Evolutionary conservation across 176 grass and related monocot species (phyloP), one percentile per base, ranked within the genome.

Genomic region (Triticum timopheevii): DNA sequence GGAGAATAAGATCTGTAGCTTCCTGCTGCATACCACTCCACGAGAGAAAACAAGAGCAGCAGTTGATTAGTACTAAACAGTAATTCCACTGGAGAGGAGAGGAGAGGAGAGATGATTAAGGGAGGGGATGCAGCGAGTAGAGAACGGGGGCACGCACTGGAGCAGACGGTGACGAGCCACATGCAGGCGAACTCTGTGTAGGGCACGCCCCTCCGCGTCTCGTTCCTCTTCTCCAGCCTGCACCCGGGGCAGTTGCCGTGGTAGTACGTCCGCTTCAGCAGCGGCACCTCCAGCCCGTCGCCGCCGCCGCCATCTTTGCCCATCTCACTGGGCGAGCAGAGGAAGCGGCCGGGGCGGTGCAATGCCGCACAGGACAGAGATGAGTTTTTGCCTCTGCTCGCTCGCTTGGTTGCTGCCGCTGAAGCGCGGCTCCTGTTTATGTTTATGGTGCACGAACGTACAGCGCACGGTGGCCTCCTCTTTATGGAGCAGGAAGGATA

Each of bases 161-260:
- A 85, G 77, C 84, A 85, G 40, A 94, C 34, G 74, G 84, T 89
- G 77, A 94, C 35, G 56, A 94, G 69, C 92, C 89, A 94, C 44
- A 91, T 50, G 81, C 74, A 71, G 92, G 77, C 63, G 89, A 94
- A 83, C 42, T 93, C 85, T 47, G 20, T 38, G 65, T 82, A 73
- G 1, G 91, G 88, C 40, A 85, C 56, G 12, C 91, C 85, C 20
- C 25, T 59, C 44, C 12, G 76, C 81, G 50, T 42, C 77, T 80
- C 91, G 1, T 90, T 93, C 27, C 66, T 63, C 69, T 61, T 73
- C 3, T 90, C 87, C 16, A 87, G 24, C 85, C 74, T 52, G 87
- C 91, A 93, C 2, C 88, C 91, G 5, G 88, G 85, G 81, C 91
- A 93, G 39, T 42, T 35, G 24, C 65, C 80, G 42, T 72, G 69